Conservation (phyloP, 345 rosid genomes). For the Sapria himalayana region DNA sequence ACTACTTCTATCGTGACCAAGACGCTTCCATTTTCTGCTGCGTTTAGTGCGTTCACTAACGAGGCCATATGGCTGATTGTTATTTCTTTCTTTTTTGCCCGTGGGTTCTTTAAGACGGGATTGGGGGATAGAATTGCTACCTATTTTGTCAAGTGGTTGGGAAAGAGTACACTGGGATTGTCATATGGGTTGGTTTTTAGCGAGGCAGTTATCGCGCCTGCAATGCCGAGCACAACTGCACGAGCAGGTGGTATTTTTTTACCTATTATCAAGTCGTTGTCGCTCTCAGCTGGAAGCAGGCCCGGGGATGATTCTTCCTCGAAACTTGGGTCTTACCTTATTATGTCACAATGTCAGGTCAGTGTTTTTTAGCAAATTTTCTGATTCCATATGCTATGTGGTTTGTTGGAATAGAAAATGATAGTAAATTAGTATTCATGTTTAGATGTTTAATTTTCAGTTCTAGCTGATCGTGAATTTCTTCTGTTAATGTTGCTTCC, state of each 20-base stretch:
- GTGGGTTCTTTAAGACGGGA: conserved; percentile 90
- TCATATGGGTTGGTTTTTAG: conserved; percentile 76
- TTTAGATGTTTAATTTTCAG: too few relatives aligned
- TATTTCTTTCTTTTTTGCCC: conserved; percentile 94
- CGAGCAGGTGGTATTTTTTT: conserved; percentile 89
- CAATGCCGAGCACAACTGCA: conserved; percentile 94
- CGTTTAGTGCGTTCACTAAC: conserved; percentile 72
- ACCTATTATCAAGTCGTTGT: conserved; percentile 70
- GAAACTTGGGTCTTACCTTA: conserved; percentile 65
- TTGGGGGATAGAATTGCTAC: conserved; percentile 88
- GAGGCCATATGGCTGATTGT: conserved; percentile 94
- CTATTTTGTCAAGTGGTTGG: conserved; percentile 82
- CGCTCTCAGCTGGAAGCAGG: conserved; percentile 60
- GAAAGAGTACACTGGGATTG: conserved; percentile 75
- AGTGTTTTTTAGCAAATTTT: background rate
- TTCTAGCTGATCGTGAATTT: too few relatives aligned
- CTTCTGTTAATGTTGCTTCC: too few relatives aligned
- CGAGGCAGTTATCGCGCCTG: conserved; percentile 84
- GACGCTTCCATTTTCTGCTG: conserved; percentile 53
- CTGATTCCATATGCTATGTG: background rate
- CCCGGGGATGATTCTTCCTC: conserved; percentile 54
- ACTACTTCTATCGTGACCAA: conserved; percentile 55
- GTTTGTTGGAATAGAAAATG: too few relatives aligned
- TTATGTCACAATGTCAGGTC: conserved; percentile 84
- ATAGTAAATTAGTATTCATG: too few relatives aligned